phyloP scores from a whole-genome alignment of 805 yeast species.

The Dipodascopsis tothii region DNA sequence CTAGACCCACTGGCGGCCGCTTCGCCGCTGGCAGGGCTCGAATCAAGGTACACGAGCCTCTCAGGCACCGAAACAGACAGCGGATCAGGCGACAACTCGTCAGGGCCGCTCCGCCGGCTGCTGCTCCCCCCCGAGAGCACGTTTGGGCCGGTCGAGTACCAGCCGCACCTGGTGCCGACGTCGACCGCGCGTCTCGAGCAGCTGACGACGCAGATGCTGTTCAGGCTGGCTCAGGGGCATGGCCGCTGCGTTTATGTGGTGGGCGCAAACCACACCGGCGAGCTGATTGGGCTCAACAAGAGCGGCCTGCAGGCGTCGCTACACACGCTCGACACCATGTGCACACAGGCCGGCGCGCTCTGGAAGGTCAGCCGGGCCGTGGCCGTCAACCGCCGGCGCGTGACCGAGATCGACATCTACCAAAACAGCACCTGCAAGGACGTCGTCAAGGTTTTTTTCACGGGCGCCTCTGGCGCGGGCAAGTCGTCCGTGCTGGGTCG shows the following conservation, averaged over 20 bases:
- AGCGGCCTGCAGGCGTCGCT: constrained; percentile 17
- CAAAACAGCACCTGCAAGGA: constrained; percentile 12
- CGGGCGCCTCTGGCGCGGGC: constrained; percentile 18
- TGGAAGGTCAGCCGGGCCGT: constrained; percentile 20
- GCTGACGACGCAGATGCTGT: constrained; percentile 22
- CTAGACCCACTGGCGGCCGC: too few species aligned
- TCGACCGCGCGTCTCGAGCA: constrained; percentile 20
- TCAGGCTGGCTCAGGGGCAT: constrained; percentile 21
- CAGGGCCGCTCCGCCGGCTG: too few species aligned
- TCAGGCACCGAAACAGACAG: too few species aligned
- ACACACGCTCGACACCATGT: constrained; percentile 14
- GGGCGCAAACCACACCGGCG: constrained; percentile 20
- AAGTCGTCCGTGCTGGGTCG: constrained; percentile 18
- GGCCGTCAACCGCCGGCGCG: constrained; percentile 10
- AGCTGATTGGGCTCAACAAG: constrained; percentile 13
- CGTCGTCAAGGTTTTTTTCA: constrained; percentile 9
- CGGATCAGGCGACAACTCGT: too few species aligned
- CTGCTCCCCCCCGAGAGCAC: neutral
- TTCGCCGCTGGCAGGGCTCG: too few species aligned
- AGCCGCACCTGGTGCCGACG: constrained; percentile 16
- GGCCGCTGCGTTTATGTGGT: constrained; percentile 22
- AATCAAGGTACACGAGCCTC: too few species aligned
- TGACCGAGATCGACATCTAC: constrained; percentile 18
- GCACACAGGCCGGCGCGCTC: constrained; percentile 14
- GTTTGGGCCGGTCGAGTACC: constrained; percentile 21